Percentiles rank a stretch among this genome's conserved stretches.
Evolutionary conservation across 371 early-diverging fungal species (phyloP).

Genomic region (Polyrhizophydium stewartii): DNA sequence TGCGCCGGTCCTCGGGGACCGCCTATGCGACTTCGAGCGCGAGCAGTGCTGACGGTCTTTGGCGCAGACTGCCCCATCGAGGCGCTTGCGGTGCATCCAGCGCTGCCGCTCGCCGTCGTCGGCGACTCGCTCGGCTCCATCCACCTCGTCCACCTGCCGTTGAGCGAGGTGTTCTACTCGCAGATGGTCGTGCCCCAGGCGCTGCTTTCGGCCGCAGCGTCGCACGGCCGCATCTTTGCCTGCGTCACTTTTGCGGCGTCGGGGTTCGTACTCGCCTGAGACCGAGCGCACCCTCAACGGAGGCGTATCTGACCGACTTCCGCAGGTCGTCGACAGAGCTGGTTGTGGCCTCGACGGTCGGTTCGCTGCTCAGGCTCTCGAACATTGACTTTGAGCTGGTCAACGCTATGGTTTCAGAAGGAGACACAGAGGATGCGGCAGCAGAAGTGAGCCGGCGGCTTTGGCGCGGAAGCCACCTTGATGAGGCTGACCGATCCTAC

Average conservation of each 20-base stretch:
- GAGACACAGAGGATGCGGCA: too few relatives aligned
- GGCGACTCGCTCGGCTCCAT: slow-evolving; percentile 24
- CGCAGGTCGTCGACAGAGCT: slow-evolving; percentile 15
- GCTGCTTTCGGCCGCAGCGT: not conserved
- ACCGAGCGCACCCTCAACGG: too few relatives aligned
- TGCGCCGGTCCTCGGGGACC: not conserved
- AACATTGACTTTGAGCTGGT: slow-evolving; percentile 25
- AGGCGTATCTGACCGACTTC: not conserved
- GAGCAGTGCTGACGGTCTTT: not conserved
- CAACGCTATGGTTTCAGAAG: too few relatives aligned
- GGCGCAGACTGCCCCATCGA: not conserved
- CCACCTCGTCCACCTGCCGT: slow-evolving; percentile 29
- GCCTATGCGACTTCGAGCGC: not conserved
- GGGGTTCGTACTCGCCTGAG: too few relatives aligned
- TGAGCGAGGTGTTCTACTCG: slow-evolving; percentile 17
- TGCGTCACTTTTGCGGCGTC: too few relatives aligned
- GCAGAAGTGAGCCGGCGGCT: too few relatives aligned
- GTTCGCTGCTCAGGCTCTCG: slow-evolving; percentile 17
- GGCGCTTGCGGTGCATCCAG: not conserved
- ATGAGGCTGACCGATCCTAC: too few relatives aligned
- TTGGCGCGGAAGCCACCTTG: too few relatives aligned
- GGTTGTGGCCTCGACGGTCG: slow-evolving; percentile 15
- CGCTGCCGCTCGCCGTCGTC: slow-evolving; percentile 20
- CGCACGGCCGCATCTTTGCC: too few relatives aligned
- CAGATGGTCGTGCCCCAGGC: slow-evolving; percentile 4